Conservation (phyloP, 2,329 filamentous ascomycete species). For the Aspergillus fumigatiaffinis region DNA sequence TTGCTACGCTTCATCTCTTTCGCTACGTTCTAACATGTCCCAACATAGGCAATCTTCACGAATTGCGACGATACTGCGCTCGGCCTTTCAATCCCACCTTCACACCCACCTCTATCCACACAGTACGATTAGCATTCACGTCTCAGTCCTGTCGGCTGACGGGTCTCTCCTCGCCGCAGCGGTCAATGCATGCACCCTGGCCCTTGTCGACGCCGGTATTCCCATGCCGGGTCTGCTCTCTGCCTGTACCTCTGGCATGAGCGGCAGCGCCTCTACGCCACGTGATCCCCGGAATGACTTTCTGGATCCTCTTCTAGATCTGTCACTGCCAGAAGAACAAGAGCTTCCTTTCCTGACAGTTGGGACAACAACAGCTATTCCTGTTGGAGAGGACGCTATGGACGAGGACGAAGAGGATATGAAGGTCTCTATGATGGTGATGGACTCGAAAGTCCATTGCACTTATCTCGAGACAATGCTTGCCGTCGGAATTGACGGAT, state of each 20-base stretch:
- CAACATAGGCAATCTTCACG: conserved; percentile 62
- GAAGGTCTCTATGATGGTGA: conserved; percentile 72
- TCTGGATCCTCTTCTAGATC: conserved; percentile 42
- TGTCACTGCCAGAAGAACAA: conserved; percentile 50
- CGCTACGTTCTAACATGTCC: background rate
- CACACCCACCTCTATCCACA: conserved; percentile 88
- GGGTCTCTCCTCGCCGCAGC: conserved; percentile 85
- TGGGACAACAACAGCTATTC: conserved; percentile 55
- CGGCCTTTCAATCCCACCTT: conserved; percentile 71
- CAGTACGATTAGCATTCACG: conserved; percentile 73
- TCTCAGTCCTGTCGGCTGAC: conserved; percentile 87
- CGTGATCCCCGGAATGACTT: conserved; percentile 39
- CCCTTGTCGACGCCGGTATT: conserved; percentile 88
- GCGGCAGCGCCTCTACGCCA: conserved; percentile 44
- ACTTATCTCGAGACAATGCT: conserved; percentile 83
- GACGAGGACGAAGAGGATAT: conserved; percentile 38
- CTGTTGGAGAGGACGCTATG: conserved; percentile 55
- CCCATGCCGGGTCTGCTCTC: conserved; percentile 91
- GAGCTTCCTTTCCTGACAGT: conserved; percentile 88
- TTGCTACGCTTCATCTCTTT: background rate
- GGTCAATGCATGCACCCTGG: conserved; percentile 85
- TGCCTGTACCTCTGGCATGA: conserved; percentile 78
- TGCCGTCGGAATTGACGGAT: conserved; percentile 86
- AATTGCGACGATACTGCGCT: conserved; percentile 63
- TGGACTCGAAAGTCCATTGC: conserved; percentile 85